Percentiles rank a stretch among this genome's conserved stretches.
Evolutionary conservation across 1,139 yeast genomes (phyloP).

Genomic region (Zygoascus sp.): DNA sequence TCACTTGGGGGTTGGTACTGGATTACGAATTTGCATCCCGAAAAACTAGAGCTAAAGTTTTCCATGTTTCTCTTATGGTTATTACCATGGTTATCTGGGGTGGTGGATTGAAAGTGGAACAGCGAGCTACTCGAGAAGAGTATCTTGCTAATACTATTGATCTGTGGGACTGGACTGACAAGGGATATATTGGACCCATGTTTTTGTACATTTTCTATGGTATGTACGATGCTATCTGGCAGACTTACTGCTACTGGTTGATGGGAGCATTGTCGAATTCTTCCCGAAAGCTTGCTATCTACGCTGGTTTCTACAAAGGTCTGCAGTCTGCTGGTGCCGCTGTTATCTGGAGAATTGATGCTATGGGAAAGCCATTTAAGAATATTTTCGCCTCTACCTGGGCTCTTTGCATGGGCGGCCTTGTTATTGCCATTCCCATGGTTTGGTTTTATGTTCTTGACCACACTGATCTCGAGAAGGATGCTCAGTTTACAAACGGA

Average conservation of each 20-base stretch:
- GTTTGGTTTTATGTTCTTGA: no score
- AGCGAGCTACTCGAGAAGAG: conserved; percentile 36
- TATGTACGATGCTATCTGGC: conserved; percentile 53
- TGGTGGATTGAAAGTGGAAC: conserved; percentile 51
- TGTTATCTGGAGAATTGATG: conserved; percentile 54
- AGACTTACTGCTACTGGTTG: conserved; percentile 37
- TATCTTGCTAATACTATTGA: background rate
- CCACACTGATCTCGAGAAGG: no score
- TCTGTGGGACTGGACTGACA: conserved; percentile 12
- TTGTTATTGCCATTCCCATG: no score
- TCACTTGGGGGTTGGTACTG: conserved; percentile 43
- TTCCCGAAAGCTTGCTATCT: conserved; percentile 12
- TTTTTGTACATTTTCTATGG: conserved; percentile 60
- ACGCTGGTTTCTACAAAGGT: conserved; percentile 51
- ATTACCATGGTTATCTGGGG: conserved; percentile 52
- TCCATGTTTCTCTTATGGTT: conserved; percentile 42
- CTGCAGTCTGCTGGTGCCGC: conserved; percentile 59
- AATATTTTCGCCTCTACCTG: conserved; percentile 46
- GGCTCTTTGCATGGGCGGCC: no score
- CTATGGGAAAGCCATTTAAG: conserved; percentile 40
- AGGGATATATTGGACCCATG: conserved; percentile 55
- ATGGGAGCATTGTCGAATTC: conserved; percentile 13
- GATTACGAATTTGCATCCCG: conserved; percentile 44
- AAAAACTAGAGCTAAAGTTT: conserved; percentile 44
- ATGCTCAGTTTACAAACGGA: no score